phyloP scores from a whole-genome alignment of 2,329 filamentous ascomycete genomes.

The Phaeosphaeria sp. region DNA sequence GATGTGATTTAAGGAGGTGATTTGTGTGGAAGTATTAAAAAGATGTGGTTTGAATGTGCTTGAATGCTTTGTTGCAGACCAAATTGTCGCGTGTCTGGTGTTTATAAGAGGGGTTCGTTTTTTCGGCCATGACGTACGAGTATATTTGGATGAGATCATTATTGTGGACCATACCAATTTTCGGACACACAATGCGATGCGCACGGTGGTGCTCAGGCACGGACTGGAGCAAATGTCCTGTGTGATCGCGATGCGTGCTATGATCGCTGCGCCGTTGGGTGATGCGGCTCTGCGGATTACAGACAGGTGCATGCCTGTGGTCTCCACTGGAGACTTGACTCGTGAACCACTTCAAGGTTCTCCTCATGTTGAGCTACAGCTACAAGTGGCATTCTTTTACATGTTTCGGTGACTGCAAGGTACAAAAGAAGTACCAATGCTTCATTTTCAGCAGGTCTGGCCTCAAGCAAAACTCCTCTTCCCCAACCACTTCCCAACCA shows the following conservation, averaged over 20 bases:
- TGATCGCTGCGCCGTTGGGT: neutral
- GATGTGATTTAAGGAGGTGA: neutral
- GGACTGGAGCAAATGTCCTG: neutral
- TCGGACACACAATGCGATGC: slow-evolving; percentile 18
- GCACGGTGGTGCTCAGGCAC: slow-evolving; percentile 15
- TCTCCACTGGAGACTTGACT: neutral
- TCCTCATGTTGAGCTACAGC: too few species aligned
- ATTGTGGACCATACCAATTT: slow-evolving; percentile 9
- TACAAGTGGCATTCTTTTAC: too few species aligned
- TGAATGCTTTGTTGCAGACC: neutral
- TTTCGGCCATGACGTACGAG: neutral
- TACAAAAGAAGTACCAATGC: too few species aligned
- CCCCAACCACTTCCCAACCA: slow-evolving; percentile 39
- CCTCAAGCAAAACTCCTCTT: slow-evolving; percentile 36
- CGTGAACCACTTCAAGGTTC: too few species aligned
- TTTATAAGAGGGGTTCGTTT: neutral
- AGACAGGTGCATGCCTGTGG: neutral
- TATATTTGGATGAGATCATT: neutral
- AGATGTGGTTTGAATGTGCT: neutral
- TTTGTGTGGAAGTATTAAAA: neutral
- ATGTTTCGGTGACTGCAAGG: too few species aligned
- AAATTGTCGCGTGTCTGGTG: neutral
- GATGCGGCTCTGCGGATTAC: slow-evolving; percentile 1
- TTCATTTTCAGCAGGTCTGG: too few species aligned
- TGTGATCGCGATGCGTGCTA: neutral